Conservation (phyloP, 768 basidiomycete species). For the Candolleomyces efflorescens region DNA sequence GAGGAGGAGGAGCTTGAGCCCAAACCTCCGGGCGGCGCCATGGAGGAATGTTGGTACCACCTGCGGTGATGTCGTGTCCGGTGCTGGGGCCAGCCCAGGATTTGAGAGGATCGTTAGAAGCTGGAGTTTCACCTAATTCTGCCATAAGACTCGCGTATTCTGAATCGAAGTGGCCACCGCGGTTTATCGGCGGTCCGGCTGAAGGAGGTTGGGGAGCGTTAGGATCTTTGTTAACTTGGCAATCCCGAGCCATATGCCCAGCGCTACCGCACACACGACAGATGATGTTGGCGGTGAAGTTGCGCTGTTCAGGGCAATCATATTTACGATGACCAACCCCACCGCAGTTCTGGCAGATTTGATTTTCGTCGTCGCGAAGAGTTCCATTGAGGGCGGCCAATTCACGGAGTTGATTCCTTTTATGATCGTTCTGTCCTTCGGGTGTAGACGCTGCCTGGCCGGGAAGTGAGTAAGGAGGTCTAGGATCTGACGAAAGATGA, state of each 20-base stretch:
- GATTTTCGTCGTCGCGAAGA: slow-evolving; percentile 98
- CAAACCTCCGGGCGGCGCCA: slow-evolving; percentile 91
- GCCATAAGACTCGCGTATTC: slow-evolving; percentile 98
- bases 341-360: slow-evolving; percentile 97
- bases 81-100: slow-evolving; percentile 48
- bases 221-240: slow-evolving; percentile 89
- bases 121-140: slow-evolving; percentile 84
- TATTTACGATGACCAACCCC: slow-evolving; percentile 96
- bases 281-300: slow-evolving; percentile 99
- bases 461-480: slow-evolving; percentile 3
- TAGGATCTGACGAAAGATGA: slow-evolving; percentile 9
- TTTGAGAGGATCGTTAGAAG: slow-evolving; percentile 49
- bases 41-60: slow-evolving; percentile 80
- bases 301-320: slow-evolving; percentile 97
- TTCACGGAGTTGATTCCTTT: slow-evolving; percentile 97
- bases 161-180: slow-evolving; percentile 82
- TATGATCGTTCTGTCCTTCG: slow-evolving; percentile 99
- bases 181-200: slow-evolving; percentile 45
- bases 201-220: slow-evolving; percentile 48
- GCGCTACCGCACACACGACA: slow-evolving; percentile 98
- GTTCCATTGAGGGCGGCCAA: slow-evolving; percentile 97
- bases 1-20: slow-evolving; percentile 52
- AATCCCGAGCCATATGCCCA: slow-evolving; percentile 99
- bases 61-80: slow-evolving; percentile 62
- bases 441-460: slow-evolving; percentile 94